phyloP scores from a whole-genome alignment of 2,329 filamentous ascomycete genomes.

The Gaeumannomyces tritici region DNA sequence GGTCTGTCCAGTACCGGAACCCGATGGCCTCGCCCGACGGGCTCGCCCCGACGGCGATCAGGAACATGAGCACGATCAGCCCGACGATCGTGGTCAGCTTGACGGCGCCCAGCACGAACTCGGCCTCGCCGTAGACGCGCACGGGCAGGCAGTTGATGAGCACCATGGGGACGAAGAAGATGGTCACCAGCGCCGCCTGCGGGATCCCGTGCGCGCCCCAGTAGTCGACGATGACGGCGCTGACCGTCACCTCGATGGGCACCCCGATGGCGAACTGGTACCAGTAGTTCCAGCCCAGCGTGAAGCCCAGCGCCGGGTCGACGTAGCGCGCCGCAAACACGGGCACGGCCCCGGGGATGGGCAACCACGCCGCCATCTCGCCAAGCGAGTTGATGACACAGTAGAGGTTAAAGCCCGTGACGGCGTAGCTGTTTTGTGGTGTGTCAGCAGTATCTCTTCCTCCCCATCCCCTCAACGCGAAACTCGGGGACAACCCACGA shows the following conservation, averaged over 20 bases:
- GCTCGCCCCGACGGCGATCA: constrained; percentile 36
- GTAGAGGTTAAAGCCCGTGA: constrained; percentile 34
- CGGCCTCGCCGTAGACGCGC: constrained; percentile 9
- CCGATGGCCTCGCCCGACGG: constrained; percentile 32
- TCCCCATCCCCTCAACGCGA: no score
- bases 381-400: constrained; percentile 32
- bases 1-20: constrained; percentile 33
- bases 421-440: constrained; percentile 17
- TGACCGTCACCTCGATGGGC: constrained; percentile 40
- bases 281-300: constrained; percentile 42
- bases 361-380: constrained; percentile 53
- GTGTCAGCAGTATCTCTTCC: no score
- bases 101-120: constrained; percentile 15
- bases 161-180: constrained; percentile 4
- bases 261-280: constrained; percentile 40
- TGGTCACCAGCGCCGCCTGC: constrained; percentile 1
- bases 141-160: constrained; percentile 5
- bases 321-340: constrained; percentile 39
- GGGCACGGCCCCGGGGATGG: constrained; percentile 43
- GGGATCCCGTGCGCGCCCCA: constrained; percentile 54
- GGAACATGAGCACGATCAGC: constrained; percentile 37
- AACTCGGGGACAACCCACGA: constrained; percentile 9
- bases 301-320: constrained; percentile 35
- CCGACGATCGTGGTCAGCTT: constrained; percentile 40
- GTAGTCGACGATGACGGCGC: constrained; percentile 49